Percentiles rank a stretch among this genome's conserved stretches.
Evolutionary conservation across 2,329 filamentous ascomycete species (phyloP).

Genomic region (Mycosphaerelloides madeirae): DNA sequence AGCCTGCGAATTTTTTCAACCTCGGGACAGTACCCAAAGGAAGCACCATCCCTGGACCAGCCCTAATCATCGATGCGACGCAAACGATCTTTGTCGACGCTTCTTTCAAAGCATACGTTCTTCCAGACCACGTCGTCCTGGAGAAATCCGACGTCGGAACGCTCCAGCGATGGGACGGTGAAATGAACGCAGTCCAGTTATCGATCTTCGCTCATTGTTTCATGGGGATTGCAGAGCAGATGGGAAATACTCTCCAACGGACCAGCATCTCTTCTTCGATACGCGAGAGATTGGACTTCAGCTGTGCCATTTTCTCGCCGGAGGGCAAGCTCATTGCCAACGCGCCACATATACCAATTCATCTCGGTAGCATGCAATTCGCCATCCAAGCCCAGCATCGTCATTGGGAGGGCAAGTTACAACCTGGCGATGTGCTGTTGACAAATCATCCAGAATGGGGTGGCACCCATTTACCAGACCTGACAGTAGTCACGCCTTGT

Average conservation of each 20-base stretch:
- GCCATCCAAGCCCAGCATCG: constrained; percentile 39
- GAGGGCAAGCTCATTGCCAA: constrained; percentile 41
- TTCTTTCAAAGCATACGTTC: constrained; percentile 33
- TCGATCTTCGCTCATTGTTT: constrained; percentile 55
- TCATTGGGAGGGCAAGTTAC: constrained; percentile 32
- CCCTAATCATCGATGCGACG: constrained; percentile 38
- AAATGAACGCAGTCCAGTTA: constrained; percentile 48
- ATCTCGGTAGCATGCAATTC: constrained; percentile 42
- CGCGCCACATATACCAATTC: constrained; percentile 41
- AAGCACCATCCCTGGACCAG: constrained; percentile 26
- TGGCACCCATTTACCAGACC: constrained; percentile 40
- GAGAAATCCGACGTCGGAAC: constrained; percentile 26
- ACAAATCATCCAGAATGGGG: constrained; percentile 40
- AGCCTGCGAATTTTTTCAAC: no score
- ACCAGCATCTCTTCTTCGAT: constrained; percentile 51
- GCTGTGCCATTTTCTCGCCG: constrained; percentile 41
- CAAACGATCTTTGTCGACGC: constrained; percentile 45
- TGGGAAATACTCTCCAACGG: constrained; percentile 54
- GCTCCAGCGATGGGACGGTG: neutral
- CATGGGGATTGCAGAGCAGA: constrained; percentile 57
- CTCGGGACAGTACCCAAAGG: constrained; percentile 20
- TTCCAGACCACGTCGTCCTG: constrained; percentile 37
- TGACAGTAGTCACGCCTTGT: constrained; percentile 42
- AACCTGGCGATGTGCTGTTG: constrained; percentile 38
- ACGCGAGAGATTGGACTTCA: constrained; percentile 43